These are phyloP conservation scores for Pseudozyma sp. DNA, from an alignment of 1,284 basidiomycete species.

Conservation along the genomic window DNA sequence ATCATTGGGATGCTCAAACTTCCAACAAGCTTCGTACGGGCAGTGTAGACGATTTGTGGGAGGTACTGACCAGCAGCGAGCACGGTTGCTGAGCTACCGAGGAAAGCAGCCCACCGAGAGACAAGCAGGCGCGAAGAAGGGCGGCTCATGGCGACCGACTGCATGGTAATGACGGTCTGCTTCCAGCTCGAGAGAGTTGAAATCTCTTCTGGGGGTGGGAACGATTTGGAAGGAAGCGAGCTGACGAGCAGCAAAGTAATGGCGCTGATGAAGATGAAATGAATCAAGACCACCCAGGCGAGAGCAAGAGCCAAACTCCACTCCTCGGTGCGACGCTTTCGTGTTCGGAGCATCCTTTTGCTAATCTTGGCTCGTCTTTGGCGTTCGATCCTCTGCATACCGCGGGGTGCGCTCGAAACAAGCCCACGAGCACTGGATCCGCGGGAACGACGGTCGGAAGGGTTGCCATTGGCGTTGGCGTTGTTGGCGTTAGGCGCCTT, in stretches of 20 bases:
- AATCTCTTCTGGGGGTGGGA: constrained; percentile 38
- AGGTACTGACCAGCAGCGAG: constrained; percentile 86
- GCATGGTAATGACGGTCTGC: constrained; percentile 13
- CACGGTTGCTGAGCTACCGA: constrained; percentile 83
- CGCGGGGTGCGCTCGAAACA: constrained; percentile 35
- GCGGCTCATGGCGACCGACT: constrained; percentile 18
- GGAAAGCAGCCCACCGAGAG: constrained; percentile 81
- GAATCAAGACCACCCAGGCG: constrained; percentile 78
- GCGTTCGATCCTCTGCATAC: constrained; percentile 37
- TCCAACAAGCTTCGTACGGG: constrained; percentile 82
- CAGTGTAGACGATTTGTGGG: constrained; percentile 87
- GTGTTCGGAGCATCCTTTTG: constrained; percentile 22
- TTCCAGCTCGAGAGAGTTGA: constrained; percentile 25
- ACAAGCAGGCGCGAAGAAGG: constrained; percentile 58
- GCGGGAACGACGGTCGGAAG: constrained; percentile 7
- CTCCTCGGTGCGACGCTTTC: constrained; percentile 72
- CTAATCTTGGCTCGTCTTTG: constrained; percentile 32
- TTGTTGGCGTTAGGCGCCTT: constrained; percentile 49
- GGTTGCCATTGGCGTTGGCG: not conserved
- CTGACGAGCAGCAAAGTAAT: constrained; percentile 37
- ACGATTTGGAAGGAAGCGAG: constrained; percentile 33
- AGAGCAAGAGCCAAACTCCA: constrained; percentile 83
- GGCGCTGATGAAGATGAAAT: constrained; percentile 71
- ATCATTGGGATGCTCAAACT: constrained; percentile 94
- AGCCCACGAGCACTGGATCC: constrained; percentile 14